These are phyloP conservation scores for Hanseniaspora singularis DNA, from an alignment of 805 yeast species.

Conservation along the genomic window DNA sequence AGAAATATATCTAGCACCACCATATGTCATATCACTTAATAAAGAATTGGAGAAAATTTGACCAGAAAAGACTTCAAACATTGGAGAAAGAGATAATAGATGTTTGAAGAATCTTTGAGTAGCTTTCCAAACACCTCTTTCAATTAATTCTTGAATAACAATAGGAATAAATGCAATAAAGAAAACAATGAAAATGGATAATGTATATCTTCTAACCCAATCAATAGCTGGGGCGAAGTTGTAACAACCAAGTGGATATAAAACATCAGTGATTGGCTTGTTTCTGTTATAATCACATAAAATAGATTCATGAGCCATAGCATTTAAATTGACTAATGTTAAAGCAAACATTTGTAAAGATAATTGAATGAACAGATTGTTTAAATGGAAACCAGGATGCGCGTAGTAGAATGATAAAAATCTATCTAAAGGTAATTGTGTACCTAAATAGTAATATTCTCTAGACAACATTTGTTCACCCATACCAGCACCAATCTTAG, in stretches of 20 bases:
- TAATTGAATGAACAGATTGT: conserved; percentile 64
- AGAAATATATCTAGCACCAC: conserved; percentile 79
- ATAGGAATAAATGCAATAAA: conserved; percentile 69
- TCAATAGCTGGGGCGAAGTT: conserved; percentile 61
- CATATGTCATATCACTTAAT: conserved; percentile 59
- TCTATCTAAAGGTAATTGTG: conserved; percentile 69
- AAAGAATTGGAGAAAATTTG: conserved; percentile 65
- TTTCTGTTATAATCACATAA: conserved; percentile 55
- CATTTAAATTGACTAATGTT: conserved; percentile 55
- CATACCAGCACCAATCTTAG: conserved; percentile 88
- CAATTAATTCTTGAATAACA: conserved; percentile 66
- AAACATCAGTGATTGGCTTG: conserved; percentile 54
- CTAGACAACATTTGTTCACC: conserved; percentile 81
- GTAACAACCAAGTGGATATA: conserved; percentile 60
- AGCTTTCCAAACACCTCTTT: conserved; percentile 71
- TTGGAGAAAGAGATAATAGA: conserved; percentile 57
- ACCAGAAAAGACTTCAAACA: conserved; percentile 75
- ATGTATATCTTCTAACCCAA: conserved; percentile 71
- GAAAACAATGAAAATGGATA: conserved; percentile 73
- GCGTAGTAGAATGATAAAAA: conserved; percentile 76
- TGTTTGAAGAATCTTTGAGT: conserved; percentile 58
- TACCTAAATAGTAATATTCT: conserved; percentile 71
- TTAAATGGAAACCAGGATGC: conserved; percentile 77
- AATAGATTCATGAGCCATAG: conserved; percentile 62
- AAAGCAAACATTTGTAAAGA: conserved; percentile 63